Evolutionary conservation across 805 yeast species (phyloP).

Genomic region (Saturnispora gosingensis): DNA sequence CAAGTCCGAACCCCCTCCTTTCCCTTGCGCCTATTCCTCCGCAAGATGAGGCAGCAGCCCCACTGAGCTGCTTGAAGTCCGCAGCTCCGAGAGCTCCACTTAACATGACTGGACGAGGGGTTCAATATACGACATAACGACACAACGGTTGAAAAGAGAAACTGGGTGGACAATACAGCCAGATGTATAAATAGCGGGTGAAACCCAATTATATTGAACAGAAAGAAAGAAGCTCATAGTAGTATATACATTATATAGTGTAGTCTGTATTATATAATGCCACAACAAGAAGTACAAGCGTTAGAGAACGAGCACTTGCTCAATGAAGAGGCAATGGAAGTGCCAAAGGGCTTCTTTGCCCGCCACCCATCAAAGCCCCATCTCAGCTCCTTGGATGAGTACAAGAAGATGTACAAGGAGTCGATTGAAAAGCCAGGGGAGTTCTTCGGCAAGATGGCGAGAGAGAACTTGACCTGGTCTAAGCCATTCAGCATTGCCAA

Average conservation of each 20-base stretch:
- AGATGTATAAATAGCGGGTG: not conserved
- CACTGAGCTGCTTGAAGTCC: not conserved
- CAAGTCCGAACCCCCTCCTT: not conserved
- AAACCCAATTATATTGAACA: not conserved
- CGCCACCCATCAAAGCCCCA: slow-evolving; percentile 40
- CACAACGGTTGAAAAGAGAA: not conserved
- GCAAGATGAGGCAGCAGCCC: not conserved
- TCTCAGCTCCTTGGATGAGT: slow-evolving; percentile 40
- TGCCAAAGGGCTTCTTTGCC: slow-evolving; percentile 29
- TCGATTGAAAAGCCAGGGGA: slow-evolving; percentile 45
- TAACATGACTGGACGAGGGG: not conserved
- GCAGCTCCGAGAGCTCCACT: not conserved
- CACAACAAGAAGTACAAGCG: slow-evolving; percentile 12
- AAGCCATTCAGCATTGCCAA: slow-evolving; percentile 41
- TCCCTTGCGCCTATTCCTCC: not conserved
- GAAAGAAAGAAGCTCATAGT: not conserved
- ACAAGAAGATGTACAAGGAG: slow-evolving; percentile 40
- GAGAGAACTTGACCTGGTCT: slow-evolving; percentile 42
- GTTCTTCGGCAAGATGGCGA: slow-evolving; percentile 49
- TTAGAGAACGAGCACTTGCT: slow-evolving; percentile 28
- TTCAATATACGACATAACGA: not conserved
- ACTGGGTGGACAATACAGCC: not conserved
- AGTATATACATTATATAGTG: not conserved
- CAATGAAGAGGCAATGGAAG: slow-evolving; percentile 22
- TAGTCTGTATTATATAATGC: not conserved